phyloP scores from a whole-genome alignment of 306 rosid genomes.

The Fagus crenata region DNA sequence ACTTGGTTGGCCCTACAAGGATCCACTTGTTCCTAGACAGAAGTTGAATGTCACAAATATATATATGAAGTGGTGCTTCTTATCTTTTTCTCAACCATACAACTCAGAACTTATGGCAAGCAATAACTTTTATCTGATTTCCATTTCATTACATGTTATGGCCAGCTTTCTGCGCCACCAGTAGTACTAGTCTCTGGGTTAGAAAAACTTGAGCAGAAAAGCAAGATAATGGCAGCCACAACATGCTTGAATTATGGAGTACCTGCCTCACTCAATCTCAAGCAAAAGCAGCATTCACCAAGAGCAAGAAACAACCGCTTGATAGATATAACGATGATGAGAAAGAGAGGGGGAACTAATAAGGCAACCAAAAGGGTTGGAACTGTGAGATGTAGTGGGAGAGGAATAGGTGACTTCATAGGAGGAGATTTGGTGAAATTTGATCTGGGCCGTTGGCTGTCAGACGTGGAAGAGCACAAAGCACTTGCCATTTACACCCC shows the following conservation, averaged over 20 bases:
- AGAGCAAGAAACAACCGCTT: conserved; percentile 19
- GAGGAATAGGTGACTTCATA: conserved; percentile 66
- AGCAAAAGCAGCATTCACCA: conserved; percentile 18
- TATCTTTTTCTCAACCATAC: conserved; percentile 87
- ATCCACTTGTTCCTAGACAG: background rate
- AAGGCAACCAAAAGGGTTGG: conserved; percentile 37
- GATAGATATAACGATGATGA: background rate
- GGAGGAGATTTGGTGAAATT: conserved; percentile 78
- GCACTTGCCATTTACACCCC: conserved; percentile 90
- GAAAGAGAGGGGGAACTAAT: conserved; percentile 31
- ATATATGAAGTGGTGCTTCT: conserved; percentile 35
- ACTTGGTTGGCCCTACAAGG: too few species aligned
- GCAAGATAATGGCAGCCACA: conserved; percentile 46
- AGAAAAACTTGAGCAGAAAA: background rate
- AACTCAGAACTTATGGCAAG: conserved; percentile 8
- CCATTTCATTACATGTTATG: conserved; percentile 14
- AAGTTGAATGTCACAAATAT: background rate
- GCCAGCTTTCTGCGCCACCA: conserved; percentile 1
- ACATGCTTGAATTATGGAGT: conserved; percentile 51
- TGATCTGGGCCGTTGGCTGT: conserved; percentile 79
- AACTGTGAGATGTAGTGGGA: conserved; percentile 55
- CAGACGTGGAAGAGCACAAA: conserved; percentile 93
- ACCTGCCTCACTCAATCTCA: conserved; percentile 35
- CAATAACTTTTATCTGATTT: conserved; percentile 4
- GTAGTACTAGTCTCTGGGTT: background rate